Evolutionary conservation across 2,329 filamentous ascomycete species (phyloP).

Genomic region (Mycosphaerella sp.): DNA sequence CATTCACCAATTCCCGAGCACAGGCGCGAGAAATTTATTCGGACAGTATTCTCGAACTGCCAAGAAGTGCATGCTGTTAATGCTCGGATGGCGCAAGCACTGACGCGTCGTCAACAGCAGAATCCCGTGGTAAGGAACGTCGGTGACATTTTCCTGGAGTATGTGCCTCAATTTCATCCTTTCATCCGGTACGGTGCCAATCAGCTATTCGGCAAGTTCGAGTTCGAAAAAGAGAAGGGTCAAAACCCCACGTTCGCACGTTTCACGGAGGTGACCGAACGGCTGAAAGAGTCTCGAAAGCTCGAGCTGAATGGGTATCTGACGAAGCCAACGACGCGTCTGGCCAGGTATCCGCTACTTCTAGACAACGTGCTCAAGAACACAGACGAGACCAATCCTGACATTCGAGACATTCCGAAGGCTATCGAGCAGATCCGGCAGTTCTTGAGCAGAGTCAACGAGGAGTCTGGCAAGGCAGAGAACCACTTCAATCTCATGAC

Average conservation of each 20-base stretch:
- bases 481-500: conserved; percentile 95
- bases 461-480: conserved; percentile 93
- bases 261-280: conserved; percentile 94
- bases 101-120: conserved; percentile 87
- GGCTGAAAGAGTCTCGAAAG: conserved; percentile 93
- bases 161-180: conserved; percentile 84
- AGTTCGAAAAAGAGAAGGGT: conserved; percentile 93
- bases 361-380: conserved; percentile 89
- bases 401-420: conserved; percentile 86
- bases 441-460: conserved; percentile 80
- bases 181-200: conserved; percentile 96
- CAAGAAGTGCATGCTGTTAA: conserved; percentile 93
- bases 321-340: conserved; percentile 91
- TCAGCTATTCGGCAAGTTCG: conserved; percentile 93
- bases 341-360: conserved; percentile 87
- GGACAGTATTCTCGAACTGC: conserved; percentile 92
- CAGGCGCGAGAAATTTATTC: conserved; percentile 81
- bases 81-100: conserved; percentile 74
- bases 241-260: conserved; percentile 77
- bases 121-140: conserved; percentile 80
- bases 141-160: conserved; percentile 91
- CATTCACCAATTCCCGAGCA: conserved; percentile 83
- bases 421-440: conserved; percentile 82
- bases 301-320: conserved; percentile 95
- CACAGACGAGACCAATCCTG: conserved; percentile 79